Evolutionary conservation across 352 stramenopile species (phyloP).

Genomic region (Pythium aquatile): DNA sequence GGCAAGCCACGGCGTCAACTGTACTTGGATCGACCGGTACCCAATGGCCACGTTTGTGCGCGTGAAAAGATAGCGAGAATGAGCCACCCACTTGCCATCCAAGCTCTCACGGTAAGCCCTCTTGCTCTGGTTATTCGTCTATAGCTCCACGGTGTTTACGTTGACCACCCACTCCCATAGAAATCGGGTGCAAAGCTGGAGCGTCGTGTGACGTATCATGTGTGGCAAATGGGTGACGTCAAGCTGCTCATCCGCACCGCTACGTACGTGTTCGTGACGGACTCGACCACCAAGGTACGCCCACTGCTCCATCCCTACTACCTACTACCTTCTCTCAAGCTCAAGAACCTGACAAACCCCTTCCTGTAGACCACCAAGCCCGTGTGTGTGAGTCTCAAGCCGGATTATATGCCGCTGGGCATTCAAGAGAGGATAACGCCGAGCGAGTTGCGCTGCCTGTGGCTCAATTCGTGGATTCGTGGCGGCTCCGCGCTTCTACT

Average conservation of each 20-base stretch:
- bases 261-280: constrained; percentile 32
- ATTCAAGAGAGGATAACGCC: constrained; percentile 57
- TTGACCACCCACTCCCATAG: neutral
- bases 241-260: constrained; percentile 63
- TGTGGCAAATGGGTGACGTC: constrained; percentile 59
- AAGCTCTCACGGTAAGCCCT: constrained; percentile 31
- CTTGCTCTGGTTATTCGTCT: neutral
- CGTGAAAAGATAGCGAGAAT: constrained; percentile 25
- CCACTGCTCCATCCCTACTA: neutral
- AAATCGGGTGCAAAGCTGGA: constrained; percentile 4
- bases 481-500: constrained; percentile 57
- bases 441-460: constrained; percentile 60
- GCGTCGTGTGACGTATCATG: constrained; percentile 45
- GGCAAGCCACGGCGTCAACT: constrained; percentile 42
- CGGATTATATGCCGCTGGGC: constrained; percentile 53
- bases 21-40: constrained; percentile 49
- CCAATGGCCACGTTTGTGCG: constrained; percentile 23
- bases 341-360: neutral
- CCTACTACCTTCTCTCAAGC: no score
- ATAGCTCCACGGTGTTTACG: no score
- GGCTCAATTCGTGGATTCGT: constrained; percentile 79
- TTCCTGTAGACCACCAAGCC: constrained; percentile 18
- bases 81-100: constrained; percentile 30
- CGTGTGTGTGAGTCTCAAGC: constrained; percentile 71
- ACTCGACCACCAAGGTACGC: constrained; percentile 9